These are phyloP conservation scores for Mucor ambiguus DNA, from an alignment of 371 early-diverging fungal genomes.

Conservation along the genomic window DNA sequence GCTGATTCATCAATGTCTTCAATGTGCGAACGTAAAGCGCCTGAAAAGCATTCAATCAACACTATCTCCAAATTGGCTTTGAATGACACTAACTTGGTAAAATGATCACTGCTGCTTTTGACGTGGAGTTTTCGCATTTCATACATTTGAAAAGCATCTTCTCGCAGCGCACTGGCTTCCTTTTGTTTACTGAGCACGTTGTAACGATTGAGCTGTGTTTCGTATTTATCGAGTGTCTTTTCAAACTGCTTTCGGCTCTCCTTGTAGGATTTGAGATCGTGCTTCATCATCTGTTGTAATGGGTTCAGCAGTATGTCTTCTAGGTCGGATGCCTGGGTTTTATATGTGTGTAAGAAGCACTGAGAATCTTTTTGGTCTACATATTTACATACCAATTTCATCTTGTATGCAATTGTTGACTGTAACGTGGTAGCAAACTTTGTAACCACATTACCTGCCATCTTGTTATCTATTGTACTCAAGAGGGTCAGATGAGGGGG, in stretches of 20 bases:
- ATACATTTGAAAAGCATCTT: constrained; percentile 72
- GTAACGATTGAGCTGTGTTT: constrained; percentile 64
- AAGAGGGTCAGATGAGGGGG: not conserved
- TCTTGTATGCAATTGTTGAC: constrained; percentile 47
- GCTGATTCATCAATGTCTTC: constrained; percentile 40
- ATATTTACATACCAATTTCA: constrained; percentile 51
- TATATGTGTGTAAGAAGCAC: not conserved
- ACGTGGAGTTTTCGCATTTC: constrained; percentile 68
- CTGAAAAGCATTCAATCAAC: constrained; percentile 40
- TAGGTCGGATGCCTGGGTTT: constrained; percentile 49
- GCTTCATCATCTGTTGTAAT: constrained; percentile 56
- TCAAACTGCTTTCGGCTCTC: constrained; percentile 60
- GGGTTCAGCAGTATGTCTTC: constrained; percentile 57
- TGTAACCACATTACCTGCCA: constrained; percentile 39
- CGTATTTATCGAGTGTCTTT: constrained; percentile 63
- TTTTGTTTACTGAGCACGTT: constrained; percentile 62
- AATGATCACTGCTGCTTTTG: constrained; percentile 40
- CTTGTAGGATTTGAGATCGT: constrained; percentile 62
- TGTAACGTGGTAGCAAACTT: constrained; percentile 51
- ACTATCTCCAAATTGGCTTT: constrained; percentile 40
- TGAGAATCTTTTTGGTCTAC: constrained; percentile 28
- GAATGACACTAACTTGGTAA: constrained; percentile 33
- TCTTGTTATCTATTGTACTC: constrained; percentile 29
- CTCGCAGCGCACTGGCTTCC: constrained; percentile 68
- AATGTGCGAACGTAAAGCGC: constrained; percentile 34